Conservation (phyloP, 352 stramenopile genomes). For the Phytophthora rubi region DNA sequence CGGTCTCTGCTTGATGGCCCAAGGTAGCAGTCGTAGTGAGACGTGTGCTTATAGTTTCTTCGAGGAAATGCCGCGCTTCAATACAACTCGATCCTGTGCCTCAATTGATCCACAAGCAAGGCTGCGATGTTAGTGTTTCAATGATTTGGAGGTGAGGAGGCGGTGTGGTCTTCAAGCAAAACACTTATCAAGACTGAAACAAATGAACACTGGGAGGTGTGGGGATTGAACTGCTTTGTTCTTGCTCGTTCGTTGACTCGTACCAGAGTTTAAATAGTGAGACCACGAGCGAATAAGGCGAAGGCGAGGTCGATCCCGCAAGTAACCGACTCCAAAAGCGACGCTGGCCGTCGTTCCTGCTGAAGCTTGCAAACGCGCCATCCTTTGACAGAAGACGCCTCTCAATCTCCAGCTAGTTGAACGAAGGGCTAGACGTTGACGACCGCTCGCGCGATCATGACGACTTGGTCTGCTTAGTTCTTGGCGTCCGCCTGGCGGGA, state of each 20-base stretch:
- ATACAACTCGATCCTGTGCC: constrained; percentile 26
- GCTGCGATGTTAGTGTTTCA: too few species aligned
- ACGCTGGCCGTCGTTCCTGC: constrained; percentile 12
- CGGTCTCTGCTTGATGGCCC: too few species aligned
- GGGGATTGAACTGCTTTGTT: constrained; percentile 41
- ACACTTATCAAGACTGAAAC: neutral
- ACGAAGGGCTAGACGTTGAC: constrained; percentile 22
- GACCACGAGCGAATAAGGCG: constrained; percentile 35
- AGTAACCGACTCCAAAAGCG: constrained; percentile 45
- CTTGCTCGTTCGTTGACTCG: constrained; percentile 34
- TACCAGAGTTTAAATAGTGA: constrained; percentile 36
- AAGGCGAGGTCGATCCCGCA: constrained; percentile 32
- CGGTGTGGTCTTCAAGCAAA: too few species aligned
- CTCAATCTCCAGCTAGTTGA: constrained; percentile 2
- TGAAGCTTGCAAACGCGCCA: constrained; percentile 10
- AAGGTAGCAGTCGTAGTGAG: constrained; percentile 30
- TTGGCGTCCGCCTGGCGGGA: constrained; percentile 77
- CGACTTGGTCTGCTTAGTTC: constrained; percentile 53
- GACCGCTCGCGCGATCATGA: constrained; percentile 9
- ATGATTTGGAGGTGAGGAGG: too few species aligned
- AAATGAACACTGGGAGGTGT: too few species aligned
- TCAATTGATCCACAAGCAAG: neutral
- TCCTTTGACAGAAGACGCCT: constrained; percentile 3
- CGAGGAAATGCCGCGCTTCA: constrained; percentile 21
- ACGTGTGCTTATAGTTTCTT: constrained; percentile 24